phyloP scores from a whole-genome alignment of 164 flowering plant species.

The Dillenia suffruticosa region DNA sequence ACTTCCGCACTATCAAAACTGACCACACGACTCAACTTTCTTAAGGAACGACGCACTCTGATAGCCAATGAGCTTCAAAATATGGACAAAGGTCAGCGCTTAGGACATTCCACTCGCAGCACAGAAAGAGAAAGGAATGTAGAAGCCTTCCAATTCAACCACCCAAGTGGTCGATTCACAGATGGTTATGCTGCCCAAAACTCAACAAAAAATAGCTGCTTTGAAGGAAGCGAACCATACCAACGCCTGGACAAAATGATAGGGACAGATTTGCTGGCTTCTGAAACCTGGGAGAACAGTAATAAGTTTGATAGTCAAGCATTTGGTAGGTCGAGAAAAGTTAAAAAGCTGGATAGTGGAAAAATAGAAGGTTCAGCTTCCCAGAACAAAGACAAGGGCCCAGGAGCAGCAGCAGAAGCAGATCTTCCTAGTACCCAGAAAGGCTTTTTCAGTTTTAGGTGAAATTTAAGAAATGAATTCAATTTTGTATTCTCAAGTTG shows the following conservation, averaged over 20 bases:
- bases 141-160: too few relatives aligned
- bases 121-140: too few relatives aligned
- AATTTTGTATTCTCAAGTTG: too few relatives aligned
- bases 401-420: slow-evolving; percentile 16
- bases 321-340: background rate
- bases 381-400: slow-evolving; percentile 19
- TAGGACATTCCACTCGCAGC: too few relatives aligned
- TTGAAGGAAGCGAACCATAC: background rate
- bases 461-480: too few relatives aligned
- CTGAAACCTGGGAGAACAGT: background rate
- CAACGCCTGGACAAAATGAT: slow-evolving; percentile 1
- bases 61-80: slow-evolving; percentile 60
- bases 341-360: background rate
- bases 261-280: background rate
- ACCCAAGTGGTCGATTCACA: background rate
- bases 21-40: slow-evolving; percentile 69
- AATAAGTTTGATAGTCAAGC: background rate
- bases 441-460: too few relatives aligned
- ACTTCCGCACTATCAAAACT: slow-evolving; percentile 67
- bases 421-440: slow-evolving; percentile 1
- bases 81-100: slow-evolving; percentile 25
- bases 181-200: slow-evolving; percentile 9
- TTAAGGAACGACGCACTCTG: slow-evolving; percentile 72
- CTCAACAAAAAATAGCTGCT: background rate
- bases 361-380: slow-evolving; percentile 16